Base-by-base conservation (phyloP, 495 filamentous ascomycete species). In the Podospora bellae-mahoneyi region DNA sequence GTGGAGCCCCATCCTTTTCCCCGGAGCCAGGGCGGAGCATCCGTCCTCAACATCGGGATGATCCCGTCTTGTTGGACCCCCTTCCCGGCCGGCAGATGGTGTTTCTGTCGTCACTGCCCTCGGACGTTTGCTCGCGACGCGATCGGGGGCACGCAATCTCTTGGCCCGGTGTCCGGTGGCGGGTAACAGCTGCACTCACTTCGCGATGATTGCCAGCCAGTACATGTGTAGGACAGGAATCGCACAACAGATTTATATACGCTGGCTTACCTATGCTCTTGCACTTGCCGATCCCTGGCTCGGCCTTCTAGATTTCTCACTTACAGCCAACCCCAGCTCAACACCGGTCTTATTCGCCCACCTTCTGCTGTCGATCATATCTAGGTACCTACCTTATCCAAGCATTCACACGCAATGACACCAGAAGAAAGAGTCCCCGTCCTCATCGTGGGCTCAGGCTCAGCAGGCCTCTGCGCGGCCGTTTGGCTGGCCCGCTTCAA, bases 381-480 rank as follows among this genome's bases (percentile, higher is more conserved):
- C 23, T 23, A 23, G 23, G 23, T 23, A 23, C 23, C 23, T 23
- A 23, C 23, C 23, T 23, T 23, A 23, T 23, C 23, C 54, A 57
- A 13, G 5, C 54, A 57, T 57, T 27, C 64, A n/a, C 9, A 30
- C 39, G 62, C 44, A 7, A 72, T 72, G 67, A 66, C 70, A 27
- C 55, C 64, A 54, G 62, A 66, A 28, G 71, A 76, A 62, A 75
- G 80, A 30, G 71, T 76, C 74, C 81, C 86, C 69, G 86, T 92
- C 48, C 75, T 92, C 4, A 90, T 92, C 68, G 81, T 83, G 64
- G 89, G 90, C 68, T 85, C 83, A 66, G 89, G 90, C 16, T 90
- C 89, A 2, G 90, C 90, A 16, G 90, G 90, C 27, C 83, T 91
- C 67, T 87, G 85, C 68, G 88, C 89, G 16, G 89, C 86, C 5